Base-by-base conservation (phyloP, 805 yeast genomes). In the Ogataea salicorniae region DNA sequence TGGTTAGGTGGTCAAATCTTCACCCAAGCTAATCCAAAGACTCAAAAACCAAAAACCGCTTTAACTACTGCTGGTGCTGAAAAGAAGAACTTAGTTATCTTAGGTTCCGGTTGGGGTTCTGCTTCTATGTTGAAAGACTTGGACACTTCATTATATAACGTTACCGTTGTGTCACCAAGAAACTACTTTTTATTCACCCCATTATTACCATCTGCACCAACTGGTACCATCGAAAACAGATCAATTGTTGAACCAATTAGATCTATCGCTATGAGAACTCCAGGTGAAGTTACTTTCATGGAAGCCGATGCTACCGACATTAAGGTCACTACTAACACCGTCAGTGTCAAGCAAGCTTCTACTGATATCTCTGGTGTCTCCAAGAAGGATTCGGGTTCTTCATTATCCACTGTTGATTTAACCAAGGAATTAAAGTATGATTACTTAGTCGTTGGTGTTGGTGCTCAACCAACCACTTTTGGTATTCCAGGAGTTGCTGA, bases 91-190 rank as follows among this genome's bases (percentile, higher is more conserved):
- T 37, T 58, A 15, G 60, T 58, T 34, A 56, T 76, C 47, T 71
- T 76, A 56, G 81, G 81, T 46, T 70, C 80, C n/a, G 81, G 81
- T 41, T 76, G 81, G 81, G 81, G 79, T 42, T 74, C 79, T 26
- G 72, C 76, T 45, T 72, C 80, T 18, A 66, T 76, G 50, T 67
- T 76, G 63, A 76, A 76, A 62, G 72, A 75, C 58, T 69, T 76
- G 60, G 81, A 76, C 60, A 76, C 81, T 46, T 62, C 78, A 37
- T 69, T 74, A 60, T 76, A 76, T 60, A 76, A 76, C 53, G 80
- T 76, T 36, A 79, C 76, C 38, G 68, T 76, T 47, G 77, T 76
- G 36, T 74, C 79, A 22, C 81, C 81, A 47, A 69, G 81, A 65
- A 76, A 76, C 68, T 76, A 76, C 66, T 76, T 76, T 61, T 69